Evolutionary conservation across 192 early-diverging fungal species (phyloP).

Genomic region (Rhizophagus clarus): DNA sequence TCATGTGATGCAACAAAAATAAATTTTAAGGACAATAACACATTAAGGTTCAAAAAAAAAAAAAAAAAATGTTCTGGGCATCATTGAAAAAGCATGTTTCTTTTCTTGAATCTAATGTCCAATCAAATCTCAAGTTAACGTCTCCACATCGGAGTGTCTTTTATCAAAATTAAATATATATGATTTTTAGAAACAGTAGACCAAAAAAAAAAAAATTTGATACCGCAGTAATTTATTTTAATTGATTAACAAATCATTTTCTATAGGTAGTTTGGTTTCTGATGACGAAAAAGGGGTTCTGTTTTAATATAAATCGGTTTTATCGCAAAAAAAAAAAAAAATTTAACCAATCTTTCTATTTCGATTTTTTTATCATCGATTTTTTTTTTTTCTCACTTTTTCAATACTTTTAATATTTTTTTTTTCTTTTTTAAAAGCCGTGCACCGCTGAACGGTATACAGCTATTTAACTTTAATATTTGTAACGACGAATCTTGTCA

Average conservation of each 20-base stretch:
- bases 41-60: too few species aligned
- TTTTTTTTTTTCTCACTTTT: not conserved
- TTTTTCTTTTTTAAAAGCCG: slow-evolving; percentile 6
- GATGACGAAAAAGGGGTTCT: not conserved
- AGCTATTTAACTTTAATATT: slow-evolving; percentile 25
- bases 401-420: not conserved
- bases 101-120: too few species aligned
- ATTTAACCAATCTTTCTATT: not conserved
- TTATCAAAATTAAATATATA: too few species aligned
- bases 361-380: not conserved
- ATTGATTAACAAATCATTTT: not conserved
- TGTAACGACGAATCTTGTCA: slow-evolving; percentile 29
- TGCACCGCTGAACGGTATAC: slow-evolving; percentile 29
- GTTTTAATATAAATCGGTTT: not conserved
- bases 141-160: too few species aligned
- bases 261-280: not conserved
- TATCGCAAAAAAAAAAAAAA: slow-evolving; percentile 16
- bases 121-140: too few species aligned
- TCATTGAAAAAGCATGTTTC: too few species aligned
- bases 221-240: too few species aligned
- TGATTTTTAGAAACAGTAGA: too few species aligned
- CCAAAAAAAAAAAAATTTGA: too few species aligned
- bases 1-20: too few species aligned
- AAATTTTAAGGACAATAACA: too few species aligned
- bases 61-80: too few species aligned